Evolutionary conservation across 2,329 filamentous ascomycete species (phyloP).

Genomic region (Aureobasidium vineae): DNA sequence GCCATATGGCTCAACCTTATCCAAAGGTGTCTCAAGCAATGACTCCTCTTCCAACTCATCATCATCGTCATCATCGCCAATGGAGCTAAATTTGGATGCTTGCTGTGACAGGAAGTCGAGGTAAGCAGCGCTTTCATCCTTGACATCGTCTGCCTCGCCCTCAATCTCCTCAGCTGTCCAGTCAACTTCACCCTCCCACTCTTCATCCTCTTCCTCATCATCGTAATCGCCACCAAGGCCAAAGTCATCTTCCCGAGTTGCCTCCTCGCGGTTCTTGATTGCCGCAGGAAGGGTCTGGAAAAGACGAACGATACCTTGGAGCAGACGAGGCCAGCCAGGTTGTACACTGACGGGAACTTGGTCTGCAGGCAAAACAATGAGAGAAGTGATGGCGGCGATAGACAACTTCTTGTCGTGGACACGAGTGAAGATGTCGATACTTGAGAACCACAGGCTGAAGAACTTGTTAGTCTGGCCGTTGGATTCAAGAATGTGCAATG

Average conservation of each 20-base stretch:
- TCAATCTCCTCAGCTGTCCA: constrained; percentile 64
- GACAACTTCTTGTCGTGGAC: constrained; percentile 99
- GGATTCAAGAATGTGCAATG: constrained; percentile 81
- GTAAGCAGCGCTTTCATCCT: constrained; percentile 91
- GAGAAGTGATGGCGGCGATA: constrained; percentile 85
- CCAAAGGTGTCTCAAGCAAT: constrained; percentile 87
- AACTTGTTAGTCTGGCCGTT: constrained; percentile 98
- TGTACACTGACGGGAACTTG: constrained; percentile 91
- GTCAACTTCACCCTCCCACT: constrained; percentile 75
- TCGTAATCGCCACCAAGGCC: constrained; percentile 71
- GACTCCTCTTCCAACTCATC: constrained; percentile 92
- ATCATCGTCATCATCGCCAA: constrained; percentile 65
- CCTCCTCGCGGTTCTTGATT: constrained; percentile 88
- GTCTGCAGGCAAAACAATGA: constrained; percentile 74
- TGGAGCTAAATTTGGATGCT: constrained; percentile 50
- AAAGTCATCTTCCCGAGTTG: constrained; percentile 79
- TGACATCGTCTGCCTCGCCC: constrained; percentile 62
- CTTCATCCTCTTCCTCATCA: constrained; percentile 69
- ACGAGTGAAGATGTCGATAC: constrained; percentile 86
- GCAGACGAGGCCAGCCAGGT: constrained; percentile 87
- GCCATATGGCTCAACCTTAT: constrained; percentile 92
- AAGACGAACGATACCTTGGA: constrained; percentile 82
- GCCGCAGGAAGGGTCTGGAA: constrained; percentile 90
- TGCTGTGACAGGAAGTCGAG: constrained; percentile 95
- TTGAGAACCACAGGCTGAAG: constrained; percentile 97